A percentile compares a stretch with the other conserved stretches of the same genome.
Conservation (phyloP, 805 yeast genomes). For the Candida morakotiae region DNA sequence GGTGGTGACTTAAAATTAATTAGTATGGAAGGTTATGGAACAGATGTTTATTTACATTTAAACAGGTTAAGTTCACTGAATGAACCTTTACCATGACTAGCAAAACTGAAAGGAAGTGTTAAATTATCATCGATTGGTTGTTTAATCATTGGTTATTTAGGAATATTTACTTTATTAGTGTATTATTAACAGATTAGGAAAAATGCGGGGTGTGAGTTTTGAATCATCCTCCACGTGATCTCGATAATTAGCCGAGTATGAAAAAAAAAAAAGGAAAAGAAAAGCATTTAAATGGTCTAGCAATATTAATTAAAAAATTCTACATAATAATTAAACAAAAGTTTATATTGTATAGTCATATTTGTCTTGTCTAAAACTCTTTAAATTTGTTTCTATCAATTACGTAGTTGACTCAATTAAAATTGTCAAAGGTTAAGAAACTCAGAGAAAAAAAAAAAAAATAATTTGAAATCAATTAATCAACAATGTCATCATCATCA, state of each 20-base stretch:
- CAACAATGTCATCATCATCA: constrained; percentile 7
- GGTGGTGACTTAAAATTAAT: constrained; percentile 87
- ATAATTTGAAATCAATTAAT: constrained; percentile 3
- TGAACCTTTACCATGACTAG: constrained; percentile 56
- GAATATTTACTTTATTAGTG: background rate
- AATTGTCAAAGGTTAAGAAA: no score
- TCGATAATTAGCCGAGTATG: background rate
- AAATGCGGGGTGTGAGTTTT: background rate
- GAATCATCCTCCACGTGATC: background rate
- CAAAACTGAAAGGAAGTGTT: constrained; percentile 4
- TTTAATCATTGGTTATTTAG: background rate
- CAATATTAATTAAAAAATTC: background rate
- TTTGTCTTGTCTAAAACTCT: no score
- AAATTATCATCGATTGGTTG: background rate
- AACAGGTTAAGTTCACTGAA: constrained; percentile 70
- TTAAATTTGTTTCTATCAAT: no score
- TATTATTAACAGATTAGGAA: background rate
- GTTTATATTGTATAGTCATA: no score
- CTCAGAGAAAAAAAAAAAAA: background rate
- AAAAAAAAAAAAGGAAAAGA: no score
- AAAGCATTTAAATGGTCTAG: no score
- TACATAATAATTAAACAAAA: no score
- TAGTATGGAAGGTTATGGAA: constrained; percentile 92
- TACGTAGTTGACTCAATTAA: no score
- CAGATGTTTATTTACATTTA: constrained; percentile 85